Evolutionary conservation across 1,284 basidiomycete genomes (phyloP).

Genomic region (Mycena citricolor): DNA sequence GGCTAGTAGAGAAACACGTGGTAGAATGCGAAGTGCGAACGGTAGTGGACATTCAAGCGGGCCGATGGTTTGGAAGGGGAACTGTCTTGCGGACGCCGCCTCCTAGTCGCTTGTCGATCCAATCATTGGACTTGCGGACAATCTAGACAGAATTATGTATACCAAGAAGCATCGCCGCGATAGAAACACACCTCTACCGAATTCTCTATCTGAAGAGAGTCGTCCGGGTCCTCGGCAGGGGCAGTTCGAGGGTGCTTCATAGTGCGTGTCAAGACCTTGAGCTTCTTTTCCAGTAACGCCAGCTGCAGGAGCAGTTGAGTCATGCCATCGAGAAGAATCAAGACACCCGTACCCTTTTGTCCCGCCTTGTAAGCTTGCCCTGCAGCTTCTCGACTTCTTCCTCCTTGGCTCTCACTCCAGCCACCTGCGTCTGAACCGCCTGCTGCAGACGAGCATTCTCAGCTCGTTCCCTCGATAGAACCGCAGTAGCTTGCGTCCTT

Average conservation of each 20-base stretch:
- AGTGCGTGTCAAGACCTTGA: conserved; percentile 15
- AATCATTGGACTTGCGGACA: too few relatives aligned
- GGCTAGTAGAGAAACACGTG: too few relatives aligned
- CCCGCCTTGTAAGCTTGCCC: conserved; percentile 15
- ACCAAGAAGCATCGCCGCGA: not conserved
- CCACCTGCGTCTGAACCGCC: conserved; percentile 12
- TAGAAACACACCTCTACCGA: conserved; percentile 17
- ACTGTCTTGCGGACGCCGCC: too few relatives aligned
- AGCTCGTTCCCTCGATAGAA: conserved; percentile 4
- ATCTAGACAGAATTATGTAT: not conserved
- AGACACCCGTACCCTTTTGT: conserved; percentile 11
- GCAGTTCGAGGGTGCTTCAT: conserved; percentile 1
- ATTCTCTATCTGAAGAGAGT: conserved; percentile 21
- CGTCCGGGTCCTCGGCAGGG: conserved; percentile 16
- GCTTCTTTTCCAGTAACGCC: conserved; percentile 19
- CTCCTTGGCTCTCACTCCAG: conserved; percentile 11
- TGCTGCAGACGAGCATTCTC: conserved; percentile 10
- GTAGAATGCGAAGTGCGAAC: too few relatives aligned
- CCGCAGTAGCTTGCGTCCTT: conserved; percentile 1
- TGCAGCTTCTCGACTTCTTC: conserved; percentile 10
- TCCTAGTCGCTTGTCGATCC: too few relatives aligned
- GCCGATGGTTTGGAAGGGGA: too few relatives aligned
- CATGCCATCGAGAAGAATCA: not conserved
- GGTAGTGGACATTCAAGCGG: too few relatives aligned
- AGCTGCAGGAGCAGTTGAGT: conserved; percentile 3